A percentile compares a stretch with the other conserved stretches of the same genome.
phyloP scores from a whole-genome alignment of 2,329 filamentous ascomycete species.

The Helminthosporium solani region DNA sequence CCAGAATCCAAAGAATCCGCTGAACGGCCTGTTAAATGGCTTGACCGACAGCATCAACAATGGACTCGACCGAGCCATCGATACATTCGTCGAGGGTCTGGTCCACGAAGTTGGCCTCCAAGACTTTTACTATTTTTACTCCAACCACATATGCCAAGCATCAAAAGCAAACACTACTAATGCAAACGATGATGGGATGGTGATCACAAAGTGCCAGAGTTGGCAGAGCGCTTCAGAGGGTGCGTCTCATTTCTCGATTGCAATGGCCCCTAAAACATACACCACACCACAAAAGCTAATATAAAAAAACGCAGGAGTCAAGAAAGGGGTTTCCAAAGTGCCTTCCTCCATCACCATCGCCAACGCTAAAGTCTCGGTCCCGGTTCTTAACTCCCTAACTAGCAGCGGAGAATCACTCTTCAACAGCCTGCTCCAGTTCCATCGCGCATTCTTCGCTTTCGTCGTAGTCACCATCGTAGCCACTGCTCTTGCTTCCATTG shows the following conservation, averaged over 20 bases:
- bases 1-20: conserved; percentile 10
- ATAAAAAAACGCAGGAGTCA: conserved; percentile 13
- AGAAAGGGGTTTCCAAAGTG: conserved; percentile 3
- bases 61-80: conserved; percentile 12
- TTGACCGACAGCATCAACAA: conserved; percentile 13
- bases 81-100: conserved; percentile 10
- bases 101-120: conserved; percentile 7
- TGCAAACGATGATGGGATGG: conserved; percentile 1
- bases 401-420: conserved; percentile 8
- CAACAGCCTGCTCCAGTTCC: conserved; percentile 3
- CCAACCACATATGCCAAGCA: conserved; percentile 14
- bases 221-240: conserved; percentile 11
- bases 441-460: conserved; percentile 17
- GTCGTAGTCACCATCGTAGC: conserved; percentile 19
- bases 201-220: conserved; percentile 11
- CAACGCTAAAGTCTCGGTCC: conserved; percentile 17
- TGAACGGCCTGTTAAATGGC: conserved; percentile 9
- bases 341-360: conserved; percentile 17
- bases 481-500: conserved; percentile 11
- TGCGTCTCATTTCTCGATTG: background rate
- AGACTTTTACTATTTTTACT: conserved; percentile 18
- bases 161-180: conserved; percentile 1
- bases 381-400: conserved; percentile 12
- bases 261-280: background rate
- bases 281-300: background rate